Evolutionary conservation across 164 flowering plant genomes (phyloP), one percentile per base, ranked within the genome.

Genomic region (Magnolia kwangsiensis): DNA sequence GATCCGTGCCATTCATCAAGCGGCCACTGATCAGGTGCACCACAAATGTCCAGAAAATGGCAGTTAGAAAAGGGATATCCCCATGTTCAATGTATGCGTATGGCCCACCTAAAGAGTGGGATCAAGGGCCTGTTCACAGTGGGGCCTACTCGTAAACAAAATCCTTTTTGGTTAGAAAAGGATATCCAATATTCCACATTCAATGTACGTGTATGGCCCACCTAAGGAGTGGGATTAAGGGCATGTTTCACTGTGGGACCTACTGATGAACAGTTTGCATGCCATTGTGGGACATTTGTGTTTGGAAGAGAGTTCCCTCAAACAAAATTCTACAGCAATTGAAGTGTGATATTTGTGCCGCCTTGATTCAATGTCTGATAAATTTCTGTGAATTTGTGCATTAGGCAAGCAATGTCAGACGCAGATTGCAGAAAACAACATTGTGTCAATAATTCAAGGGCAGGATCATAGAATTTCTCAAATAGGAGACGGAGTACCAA

Each of bases 381-480:
- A 64, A 64, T 20, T 64, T 7, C 20, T 49, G n/a, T 14, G 50
- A 45, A 11, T 4, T 19, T 31, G 7, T 37, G 49, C 14, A 27
- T 67, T 31, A 75, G 78, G 78, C 20, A 59, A 69, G 13, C 55
- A 3, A 69, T 37, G 20, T 9, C 45, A 58, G 13, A 45, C 51
- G 37, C 59, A 58, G 29, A 1, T 37, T 50, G 73, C 73, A 2
- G 55, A 29, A 7, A 29, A n/a, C 19, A 31, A 69, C 21, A n/a
- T 2, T 5, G 9, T 37, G 27, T 23, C 58, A 13, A 20, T 58
- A 13, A 20, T 58, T 75, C 58, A 73, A 61, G 64, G 16, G 67
- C 65, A 80, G 75, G 74, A 74, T 7, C 67, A 51, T 72, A 79
- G 72, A 74, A 67, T 64, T 16, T 58, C 85, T 78, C 78, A 75